A percentile compares a stretch with the other conserved stretches of the same genome.
phyloP scores from a whole-genome alignment of 108 stramenopile species.

The Heterococcus sp. region DNA sequence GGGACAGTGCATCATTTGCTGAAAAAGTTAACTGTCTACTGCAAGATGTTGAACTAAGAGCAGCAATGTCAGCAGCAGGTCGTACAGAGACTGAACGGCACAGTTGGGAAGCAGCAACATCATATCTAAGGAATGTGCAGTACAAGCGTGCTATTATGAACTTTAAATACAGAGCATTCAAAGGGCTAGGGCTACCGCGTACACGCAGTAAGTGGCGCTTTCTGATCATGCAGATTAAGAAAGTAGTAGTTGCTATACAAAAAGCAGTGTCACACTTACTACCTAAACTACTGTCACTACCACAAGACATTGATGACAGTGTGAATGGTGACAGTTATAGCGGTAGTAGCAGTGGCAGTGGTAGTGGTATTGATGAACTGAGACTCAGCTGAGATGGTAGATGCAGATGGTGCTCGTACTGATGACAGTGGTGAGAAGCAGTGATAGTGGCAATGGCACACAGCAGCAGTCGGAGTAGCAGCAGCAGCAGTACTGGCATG shows the following conservation, averaged over 20 bases:
- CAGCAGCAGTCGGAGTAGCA: no score
- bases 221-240: neutral
- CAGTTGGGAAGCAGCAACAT: constrained; percentile 55
- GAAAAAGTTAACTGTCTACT: constrained; percentile 22
- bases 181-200: constrained; percentile 23
- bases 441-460: no score
- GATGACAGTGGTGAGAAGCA: no score
- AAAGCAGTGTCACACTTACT: neutral
- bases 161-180: constrained; percentile 26
- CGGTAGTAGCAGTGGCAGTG: no score
- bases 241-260: neutral
- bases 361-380: no score
- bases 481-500: no score
- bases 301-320: no score
- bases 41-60: constrained; percentile 27
- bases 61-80: constrained; percentile 25
- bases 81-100: constrained; percentile 45
- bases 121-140: constrained; percentile 52
- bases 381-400: no score
- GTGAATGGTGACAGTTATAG: no score
- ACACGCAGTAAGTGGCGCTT: constrained; percentile 8
- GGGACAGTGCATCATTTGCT: constrained; percentile 41
- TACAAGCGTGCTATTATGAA: constrained; percentile 42
- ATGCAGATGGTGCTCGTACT: no score
- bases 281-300: no score